phyloP scores from a whole-genome alignment of 2,329 filamentous ascomycete species.

The Ascochyta clinopodiicola region DNA sequence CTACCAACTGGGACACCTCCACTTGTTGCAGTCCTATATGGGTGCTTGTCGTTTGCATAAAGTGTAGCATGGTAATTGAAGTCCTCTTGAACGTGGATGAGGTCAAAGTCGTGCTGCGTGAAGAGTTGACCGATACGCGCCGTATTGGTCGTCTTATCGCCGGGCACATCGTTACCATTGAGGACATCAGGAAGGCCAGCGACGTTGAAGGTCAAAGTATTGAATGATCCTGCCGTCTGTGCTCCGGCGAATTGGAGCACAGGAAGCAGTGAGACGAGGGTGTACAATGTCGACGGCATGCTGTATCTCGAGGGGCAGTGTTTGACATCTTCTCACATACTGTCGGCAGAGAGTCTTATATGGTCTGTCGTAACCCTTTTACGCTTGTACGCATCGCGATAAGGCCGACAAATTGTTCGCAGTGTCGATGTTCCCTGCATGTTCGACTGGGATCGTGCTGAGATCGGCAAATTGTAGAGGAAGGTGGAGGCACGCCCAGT shows the following conservation, averaged over 20 bases:
- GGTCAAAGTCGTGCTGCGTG: slow-evolving; percentile 63
- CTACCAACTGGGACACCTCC: slow-evolving; percentile 69
- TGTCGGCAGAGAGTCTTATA: neutral
- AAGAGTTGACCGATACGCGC: slow-evolving; percentile 64
- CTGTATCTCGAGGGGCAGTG: neutral
- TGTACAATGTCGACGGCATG: slow-evolving; percentile 20
- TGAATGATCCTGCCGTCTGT: slow-evolving; percentile 55
- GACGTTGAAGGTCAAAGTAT: slow-evolving; percentile 64
- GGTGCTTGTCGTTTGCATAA: slow-evolving; percentile 66
- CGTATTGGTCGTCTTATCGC: slow-evolving; percentile 67
- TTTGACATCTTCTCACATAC: neutral
- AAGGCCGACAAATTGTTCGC: neutral
- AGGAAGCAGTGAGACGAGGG: slow-evolving; percentile 12
- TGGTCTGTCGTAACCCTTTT: neutral
- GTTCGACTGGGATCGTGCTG: neutral
- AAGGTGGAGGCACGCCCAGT: slow-evolving; percentile 4
- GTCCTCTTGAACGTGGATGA: slow-evolving; percentile 72
- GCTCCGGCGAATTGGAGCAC: slow-evolving; percentile 18
- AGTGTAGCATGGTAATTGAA: slow-evolving; percentile 71
- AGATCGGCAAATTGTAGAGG: slow-evolving; percentile 11
- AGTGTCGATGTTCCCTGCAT: neutral
- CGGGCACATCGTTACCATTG: slow-evolving; percentile 66
- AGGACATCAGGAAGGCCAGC: slow-evolving; percentile 65
- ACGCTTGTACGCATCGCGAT: slow-evolving; percentile 5
- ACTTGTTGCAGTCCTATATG: slow-evolving; percentile 67